phyloP scores from a whole-genome alignment of 768 basidiomycete genomes.

The Nidularia sp. region DNA sequence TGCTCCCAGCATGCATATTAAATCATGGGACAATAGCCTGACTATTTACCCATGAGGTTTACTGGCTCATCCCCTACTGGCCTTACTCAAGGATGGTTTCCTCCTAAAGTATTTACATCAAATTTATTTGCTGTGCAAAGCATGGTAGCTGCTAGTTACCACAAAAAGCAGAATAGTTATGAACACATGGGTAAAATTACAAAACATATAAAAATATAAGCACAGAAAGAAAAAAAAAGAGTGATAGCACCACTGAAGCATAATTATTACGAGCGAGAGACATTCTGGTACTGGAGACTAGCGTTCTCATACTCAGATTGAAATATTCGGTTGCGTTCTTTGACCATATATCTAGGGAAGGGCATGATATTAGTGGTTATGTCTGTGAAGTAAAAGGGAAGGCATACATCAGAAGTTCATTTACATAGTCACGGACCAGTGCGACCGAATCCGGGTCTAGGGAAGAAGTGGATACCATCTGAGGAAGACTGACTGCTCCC shows the following conservation, averaged over 20 bases:
- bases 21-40: too few relatives aligned
- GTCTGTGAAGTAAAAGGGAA: neutral
- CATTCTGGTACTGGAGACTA: constrained; percentile 75
- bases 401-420: constrained; percentile 76
- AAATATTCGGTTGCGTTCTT: constrained; percentile 72
- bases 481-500: constrained; percentile 78
- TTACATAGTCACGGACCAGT: constrained; percentile 84
- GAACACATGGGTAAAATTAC: neutral
- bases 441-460: constrained; percentile 85
- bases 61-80: neutral
- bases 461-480: constrained; percentile 85
- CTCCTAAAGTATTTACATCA: neutral
- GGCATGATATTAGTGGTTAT: neutral
- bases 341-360: constrained; percentile 66
- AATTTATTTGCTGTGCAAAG: neutral
- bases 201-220: constrained; percentile 28
- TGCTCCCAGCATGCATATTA: too few relatives aligned
- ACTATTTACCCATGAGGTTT: too few relatives aligned
- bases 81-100: neutral
- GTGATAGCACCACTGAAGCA: neutral
- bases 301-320: constrained; percentile 76
- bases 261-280: constrained; percentile 59
- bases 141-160: neutral
- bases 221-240: constrained; percentile 18
- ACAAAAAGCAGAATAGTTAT: neutral